These are phyloP conservation scores for Athelia sp. DNA, from an alignment of 1,284 basidiomycete species.

Conservation along the genomic window DNA sequence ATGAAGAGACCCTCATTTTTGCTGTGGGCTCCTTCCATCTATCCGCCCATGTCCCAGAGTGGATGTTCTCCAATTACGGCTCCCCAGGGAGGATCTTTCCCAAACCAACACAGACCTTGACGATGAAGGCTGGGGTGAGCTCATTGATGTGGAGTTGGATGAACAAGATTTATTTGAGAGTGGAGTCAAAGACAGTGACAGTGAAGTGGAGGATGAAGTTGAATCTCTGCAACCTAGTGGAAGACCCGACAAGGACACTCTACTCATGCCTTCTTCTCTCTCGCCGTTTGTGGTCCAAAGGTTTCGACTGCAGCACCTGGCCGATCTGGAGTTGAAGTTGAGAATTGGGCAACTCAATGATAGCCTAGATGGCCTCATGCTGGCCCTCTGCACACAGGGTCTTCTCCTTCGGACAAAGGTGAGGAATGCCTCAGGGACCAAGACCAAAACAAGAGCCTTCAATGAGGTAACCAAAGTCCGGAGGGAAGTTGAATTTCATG, in stretches of 20 bases:
- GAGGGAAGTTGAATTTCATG: not conserved
- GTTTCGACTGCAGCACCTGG: constrained; percentile 1
- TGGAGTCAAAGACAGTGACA: too few relatives aligned
- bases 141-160: too few relatives aligned
- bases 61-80: too few relatives aligned
- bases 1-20: constrained; percentile 3
- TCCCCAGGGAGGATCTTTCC: too few relatives aligned
- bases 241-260: too few relatives aligned
- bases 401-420: not conserved
- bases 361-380: not conserved
- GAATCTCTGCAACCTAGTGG: too few relatives aligned
- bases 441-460: constrained; percentile 4
- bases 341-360: not conserved
- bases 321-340: not conserved
- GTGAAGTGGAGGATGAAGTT: too few relatives aligned
- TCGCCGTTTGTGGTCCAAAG: not conserved
- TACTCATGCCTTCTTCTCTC: too few relatives aligned
- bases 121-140: too few relatives aligned
- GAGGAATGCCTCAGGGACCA: constrained; percentile 6
- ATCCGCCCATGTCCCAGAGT: constrained; percentile 6
- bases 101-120: too few relatives aligned
- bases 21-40: constrained; percentile 10
- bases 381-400: not conserved
- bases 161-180: too few relatives aligned
- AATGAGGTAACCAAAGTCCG: not conserved